Conservation (phyloP, 495 filamentous ascomycete species). For the Aspergillus funiculosus region DNA sequence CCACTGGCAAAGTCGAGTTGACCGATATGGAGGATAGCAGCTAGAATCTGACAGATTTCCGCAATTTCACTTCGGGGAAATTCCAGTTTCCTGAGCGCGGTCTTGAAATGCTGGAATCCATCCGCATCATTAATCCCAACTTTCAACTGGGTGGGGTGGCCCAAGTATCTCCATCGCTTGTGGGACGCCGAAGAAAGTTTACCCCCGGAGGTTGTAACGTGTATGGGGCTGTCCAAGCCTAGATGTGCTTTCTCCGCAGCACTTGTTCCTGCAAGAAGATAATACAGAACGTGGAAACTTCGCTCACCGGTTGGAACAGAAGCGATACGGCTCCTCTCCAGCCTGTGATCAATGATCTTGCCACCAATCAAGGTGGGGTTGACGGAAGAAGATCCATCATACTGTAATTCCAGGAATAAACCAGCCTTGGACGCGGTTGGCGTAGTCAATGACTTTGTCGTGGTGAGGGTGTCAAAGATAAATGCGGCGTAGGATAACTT, state of each 20-base stretch:
- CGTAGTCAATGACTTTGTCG: constrained; percentile 94
- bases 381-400: constrained; percentile 77
- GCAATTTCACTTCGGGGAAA: constrained; percentile 91
- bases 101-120: constrained; percentile 97
- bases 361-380: constrained; percentile 83
- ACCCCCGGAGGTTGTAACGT: constrained; percentile 34
- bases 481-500: constrained; percentile 92
- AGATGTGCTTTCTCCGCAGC: constrained; percentile 83
- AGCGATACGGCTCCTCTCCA: constrained; percentile 86
- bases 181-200: constrained; percentile 50
- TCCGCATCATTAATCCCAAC: constrained; percentile 94
- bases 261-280: constrained; percentile 87
- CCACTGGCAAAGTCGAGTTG: constrained; percentile 85
- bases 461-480: constrained; percentile 91
- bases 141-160: constrained; percentile 92
- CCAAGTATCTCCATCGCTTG: constrained; percentile 91
- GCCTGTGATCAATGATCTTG: constrained; percentile 85
- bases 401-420: constrained; percentile 92
- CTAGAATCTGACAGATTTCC: constrained; percentile 90
- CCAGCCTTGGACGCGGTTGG: constrained; percentile 93
- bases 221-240: constrained; percentile 61
- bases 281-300: constrained; percentile 94
- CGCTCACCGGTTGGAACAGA: constrained; percentile 90
- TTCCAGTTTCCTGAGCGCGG: constrained; percentile 84
- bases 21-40: constrained; percentile 87